These are phyloP conservation scores for Mesembryanthemum crystallinum DNA, from an alignment of 148 eudicot species.

Conservation along the genomic window DNA sequence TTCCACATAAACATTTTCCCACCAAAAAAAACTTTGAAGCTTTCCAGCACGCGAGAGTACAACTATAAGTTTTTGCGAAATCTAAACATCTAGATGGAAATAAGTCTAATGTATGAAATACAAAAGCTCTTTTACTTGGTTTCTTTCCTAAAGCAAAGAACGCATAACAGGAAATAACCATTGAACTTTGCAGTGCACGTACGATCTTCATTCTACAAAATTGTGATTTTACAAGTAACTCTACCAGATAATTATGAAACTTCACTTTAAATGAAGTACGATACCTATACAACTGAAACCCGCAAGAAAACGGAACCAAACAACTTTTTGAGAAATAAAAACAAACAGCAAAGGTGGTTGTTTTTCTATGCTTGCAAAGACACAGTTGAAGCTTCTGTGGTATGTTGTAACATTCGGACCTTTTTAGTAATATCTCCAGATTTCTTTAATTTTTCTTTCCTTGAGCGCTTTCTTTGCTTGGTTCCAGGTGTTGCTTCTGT, in stretches of 20 bases:
- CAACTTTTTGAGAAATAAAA: background rate
- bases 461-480: conserved; percentile 9
- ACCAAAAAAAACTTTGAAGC: too few species aligned
- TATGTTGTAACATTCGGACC: conserved; percentile 40
- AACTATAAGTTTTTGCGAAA: too few species aligned
- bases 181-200: too few species aligned
- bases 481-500: conserved; percentile 20
- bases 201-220: conserved; percentile 18
- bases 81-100: too few species aligned
- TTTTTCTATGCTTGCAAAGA: conserved; percentile 38
- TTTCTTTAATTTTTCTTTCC: conserved; percentile 31
- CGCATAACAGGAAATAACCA: too few species aligned
- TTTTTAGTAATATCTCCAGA: conserved; percentile 38
- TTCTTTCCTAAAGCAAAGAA: too few species aligned
- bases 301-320: background rate
- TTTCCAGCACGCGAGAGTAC: too few species aligned
- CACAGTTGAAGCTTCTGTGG: conserved; percentile 38
- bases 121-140: too few species aligned
- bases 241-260: background rate
- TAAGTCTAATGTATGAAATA: too few species aligned
- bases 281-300: background rate
- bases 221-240: conserved; percentile 13
- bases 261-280: background rate
- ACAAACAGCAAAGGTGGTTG: background rate
- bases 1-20: too few species aligned